Evolutionary conservation across 1,284 basidiomycete species (phyloP).

Genomic region (Pterulicium gracile): DNA sequence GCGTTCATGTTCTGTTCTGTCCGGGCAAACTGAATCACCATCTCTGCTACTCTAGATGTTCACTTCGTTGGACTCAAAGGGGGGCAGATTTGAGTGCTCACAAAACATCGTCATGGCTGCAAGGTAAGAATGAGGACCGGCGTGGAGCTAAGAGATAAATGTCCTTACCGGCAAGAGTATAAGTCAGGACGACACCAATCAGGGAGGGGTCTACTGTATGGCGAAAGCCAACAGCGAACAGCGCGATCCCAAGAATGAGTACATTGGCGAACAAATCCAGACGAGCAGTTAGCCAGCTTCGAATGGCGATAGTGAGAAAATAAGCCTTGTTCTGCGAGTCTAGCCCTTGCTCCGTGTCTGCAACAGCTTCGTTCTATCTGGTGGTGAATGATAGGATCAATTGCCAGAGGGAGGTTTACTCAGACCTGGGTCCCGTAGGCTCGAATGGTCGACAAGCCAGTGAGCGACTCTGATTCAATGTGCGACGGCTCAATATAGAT

Average conservation of each 20-base stretch:
- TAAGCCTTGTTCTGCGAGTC: slow-evolving; percentile 74
- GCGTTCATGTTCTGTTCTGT: slow-evolving; percentile 68
- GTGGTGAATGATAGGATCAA: not conserved
- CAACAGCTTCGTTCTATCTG: slow-evolving; percentile 32
- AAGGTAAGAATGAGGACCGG: slow-evolving; percentile 2
- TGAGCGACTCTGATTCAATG: slow-evolving; percentile 25
- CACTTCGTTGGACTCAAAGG: slow-evolving; percentile 1
- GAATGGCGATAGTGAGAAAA: slow-evolving; percentile 59
- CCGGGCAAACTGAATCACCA: slow-evolving; percentile 44
- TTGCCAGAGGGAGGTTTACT: not conserved
- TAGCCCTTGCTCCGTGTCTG: slow-evolving; percentile 43
- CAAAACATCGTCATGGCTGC: slow-evolving; percentile 46
- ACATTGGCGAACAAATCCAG: slow-evolving; percentile 63
- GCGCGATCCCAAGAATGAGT: slow-evolving; percentile 61
- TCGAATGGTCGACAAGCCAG: slow-evolving; percentile 33
- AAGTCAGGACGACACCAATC: slow-evolving; percentile 54
- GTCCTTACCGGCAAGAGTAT: slow-evolving; percentile 47
- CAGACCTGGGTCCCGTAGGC: slow-evolving; percentile 31
- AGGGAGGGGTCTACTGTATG: slow-evolving; percentile 35
- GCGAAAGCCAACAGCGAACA: slow-evolving; percentile 53
- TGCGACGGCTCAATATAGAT: not conserved
- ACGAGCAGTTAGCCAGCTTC: slow-evolving; percentile 44
- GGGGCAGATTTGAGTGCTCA: slow-evolving; percentile 19
- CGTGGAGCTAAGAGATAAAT: not conserved
- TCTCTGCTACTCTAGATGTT: slow-evolving; percentile 29